Evolutionary conservation across 2,329 filamentous ascomycete species (phyloP), one percentile per base, ranked within the genome.

Genomic region (Colletotrichum orchidophilum): DNA sequence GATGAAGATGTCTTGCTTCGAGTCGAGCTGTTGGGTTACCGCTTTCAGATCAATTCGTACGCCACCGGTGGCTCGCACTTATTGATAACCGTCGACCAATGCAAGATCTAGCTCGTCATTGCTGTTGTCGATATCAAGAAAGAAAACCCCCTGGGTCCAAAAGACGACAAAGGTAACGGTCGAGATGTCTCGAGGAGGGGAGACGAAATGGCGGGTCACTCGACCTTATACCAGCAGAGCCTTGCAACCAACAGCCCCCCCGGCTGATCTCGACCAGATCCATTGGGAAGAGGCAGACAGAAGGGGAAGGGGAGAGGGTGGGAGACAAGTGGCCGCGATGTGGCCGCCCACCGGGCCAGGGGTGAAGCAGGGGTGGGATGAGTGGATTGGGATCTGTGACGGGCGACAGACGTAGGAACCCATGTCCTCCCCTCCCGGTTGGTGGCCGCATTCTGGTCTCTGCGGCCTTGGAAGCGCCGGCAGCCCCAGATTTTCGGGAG

Each of bases 401-500:
- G 53, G 52, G 57, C 42, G 57, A 26, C 49, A 62, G 63, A 33
- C 18, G 27, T 27, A 49, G 42, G 29, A 68, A 57, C 63, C 67
- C 55, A 46, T 46, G 33, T 62, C 50, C 29, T 39, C 46, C 21
- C 3, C 39, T n/a, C 39, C 39, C 39, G 15, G 39, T 42, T 42
- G 39, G 39, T 42, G 24, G 49, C 49, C 49, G 24, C 49, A 24
- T 26, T 26, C 33, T 29, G 33, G 26, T 15, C 54, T 58, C 33
- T 58, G 21, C 54, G 21, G 58, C 12, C n/a, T 61, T 33, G 57
- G 26, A 39, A 24, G 42, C 29, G 52, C 29, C 54, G 27, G 50
- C 26, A 8, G 63, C 63, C 52, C 68, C 58, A 63, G 64, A 53
- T 63, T 42, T 62, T 54, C 58, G 68, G 64, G 26, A 53, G 68